phyloP scores from a whole-genome alignment of 805 yeast species.

The Saccharomycodes ludwigii region DNA sequence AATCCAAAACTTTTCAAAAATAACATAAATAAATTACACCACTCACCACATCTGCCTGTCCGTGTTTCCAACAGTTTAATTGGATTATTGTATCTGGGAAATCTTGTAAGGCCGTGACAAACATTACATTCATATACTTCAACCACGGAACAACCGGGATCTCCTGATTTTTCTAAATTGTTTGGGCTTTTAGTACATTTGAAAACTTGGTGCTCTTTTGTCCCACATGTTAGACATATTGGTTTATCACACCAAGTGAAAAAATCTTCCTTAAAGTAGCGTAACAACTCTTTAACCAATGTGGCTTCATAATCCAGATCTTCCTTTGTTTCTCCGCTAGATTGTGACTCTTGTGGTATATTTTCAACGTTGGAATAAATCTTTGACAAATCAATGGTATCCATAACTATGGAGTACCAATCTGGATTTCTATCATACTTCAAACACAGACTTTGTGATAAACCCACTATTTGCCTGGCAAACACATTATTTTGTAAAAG shows the following conservation, averaged over 20 bases:
- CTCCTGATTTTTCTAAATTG: conserved; percentile 30
- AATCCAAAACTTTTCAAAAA: conserved; percentile 55
- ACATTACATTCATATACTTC: conserved; percentile 53
- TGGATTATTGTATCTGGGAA: conserved; percentile 71
- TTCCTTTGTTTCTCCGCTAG: conserved; percentile 16
- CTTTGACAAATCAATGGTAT: conserved; percentile 43
- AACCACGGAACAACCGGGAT: conserved; percentile 37
- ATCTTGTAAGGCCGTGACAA: conserved; percentile 40
- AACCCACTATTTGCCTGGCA: conserved; percentile 15
- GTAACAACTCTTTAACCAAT: conserved; percentile 42
- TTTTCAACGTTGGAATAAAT: conserved; percentile 56
- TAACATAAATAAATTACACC: conserved; percentile 77
- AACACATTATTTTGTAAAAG: conserved; percentile 12
- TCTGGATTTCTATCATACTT: conserved; percentile 29
- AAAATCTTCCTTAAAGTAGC: conserved; percentile 68
- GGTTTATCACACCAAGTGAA: conserved; percentile 78
- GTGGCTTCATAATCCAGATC: conserved; percentile 35
- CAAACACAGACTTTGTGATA: conserved; percentile 14
- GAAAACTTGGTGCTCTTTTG: conserved; percentile 25
- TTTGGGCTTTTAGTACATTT: conserved; percentile 32
- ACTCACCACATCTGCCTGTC: conserved; percentile 87
- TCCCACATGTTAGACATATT: conserved; percentile 40
- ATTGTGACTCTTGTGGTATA: conserved; percentile 24
- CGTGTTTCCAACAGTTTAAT: conserved; percentile 45
- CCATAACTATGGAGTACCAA: conserved; percentile 46